Base-by-base conservation (phyloP, 352 stramenopile genomes). In the Aphanomyces astaci region DNA sequence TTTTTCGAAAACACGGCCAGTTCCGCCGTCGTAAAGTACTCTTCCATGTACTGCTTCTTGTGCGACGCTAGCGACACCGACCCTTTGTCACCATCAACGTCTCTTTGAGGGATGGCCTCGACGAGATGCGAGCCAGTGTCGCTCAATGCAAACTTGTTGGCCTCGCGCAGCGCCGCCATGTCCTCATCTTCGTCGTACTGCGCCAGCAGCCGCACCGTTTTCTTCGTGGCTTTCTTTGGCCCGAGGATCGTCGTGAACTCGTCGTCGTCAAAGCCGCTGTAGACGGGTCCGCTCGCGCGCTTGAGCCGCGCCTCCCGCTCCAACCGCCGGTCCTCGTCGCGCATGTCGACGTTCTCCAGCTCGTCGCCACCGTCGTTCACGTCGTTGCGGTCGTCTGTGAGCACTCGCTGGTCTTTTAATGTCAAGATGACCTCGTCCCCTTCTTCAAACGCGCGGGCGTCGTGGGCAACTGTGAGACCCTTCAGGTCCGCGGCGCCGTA, bases 211-310 rank as follows among this genome's bases (percentile, higher is more conserved):
- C 80, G 81, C 36, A 43, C 36, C 7, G 36, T 7, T 22, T 46
- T 74, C 52, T 80, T 82, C 46, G 73, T 78, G 30, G 43, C 39
- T 28, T 43, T 73, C 74, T 65, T 81, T 81, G 9, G 64, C 39
- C 19, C 60, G 43, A 24, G 36, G 49, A 11, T 46, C 46, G 5
- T 70, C 71, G n/a, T 81, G 75, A 98, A 98, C 76, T 99, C 96
- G 66, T 98, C 95, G 75, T 99, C 95, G 74, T 99, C 96, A 71
- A 94, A 97, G 0, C 89, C 96, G 11, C 87, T 86, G 80, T 99
- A 99, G 53, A 95, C 82, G 0, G 88, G 87, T 72, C 91, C 81
- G 0, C 56, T 33, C 0, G 84, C 78, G 3, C 84, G 73, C 39
- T 81, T 77, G 0, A 75, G 72, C 13, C 75, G 75, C 28, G 76